phyloP scores from a whole-genome alignment of 768 basidiomycete species.

The Kwoniella bestiolae region DNA sequence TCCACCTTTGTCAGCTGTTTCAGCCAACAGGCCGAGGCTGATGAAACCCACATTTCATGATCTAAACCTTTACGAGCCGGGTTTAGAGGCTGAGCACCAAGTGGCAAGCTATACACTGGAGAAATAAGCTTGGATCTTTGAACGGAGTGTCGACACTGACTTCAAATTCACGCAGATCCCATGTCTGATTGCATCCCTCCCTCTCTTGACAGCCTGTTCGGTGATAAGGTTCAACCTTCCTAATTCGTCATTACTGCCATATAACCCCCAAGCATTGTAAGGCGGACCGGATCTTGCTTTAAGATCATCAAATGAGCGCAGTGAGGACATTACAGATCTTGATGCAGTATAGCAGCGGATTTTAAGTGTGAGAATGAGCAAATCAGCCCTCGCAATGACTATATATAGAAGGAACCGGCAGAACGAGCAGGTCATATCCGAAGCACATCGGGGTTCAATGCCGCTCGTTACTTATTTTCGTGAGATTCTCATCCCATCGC shows the following conservation, averaged over 20 bases:
- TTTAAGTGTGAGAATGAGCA: too few species aligned
- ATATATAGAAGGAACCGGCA: too few species aligned
- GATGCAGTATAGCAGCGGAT: too few species aligned
- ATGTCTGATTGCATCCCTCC: conserved; percentile 26
- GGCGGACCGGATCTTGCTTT: conserved; percentile 23
- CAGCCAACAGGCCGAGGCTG: background rate
- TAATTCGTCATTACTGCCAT: conserved; percentile 31
- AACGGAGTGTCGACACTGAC: conserved; percentile 13
- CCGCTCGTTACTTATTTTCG: too few species aligned
- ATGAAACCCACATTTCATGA: conserved; percentile 18
- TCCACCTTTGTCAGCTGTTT: too few species aligned
- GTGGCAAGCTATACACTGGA: conserved; percentile 8
- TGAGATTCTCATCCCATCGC: too few species aligned
- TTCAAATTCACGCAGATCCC: conserved; percentile 36
- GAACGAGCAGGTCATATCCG: too few species aligned
- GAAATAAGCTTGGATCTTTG: background rate
- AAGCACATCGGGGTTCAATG: too few species aligned
- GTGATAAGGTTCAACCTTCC: conserved; percentile 37
- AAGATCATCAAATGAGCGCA: conserved; percentile 7
- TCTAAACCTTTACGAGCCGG: conserved; percentile 14
- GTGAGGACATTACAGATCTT: background rate
- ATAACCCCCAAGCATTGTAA: conserved; percentile 39
- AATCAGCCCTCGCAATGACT: too few species aligned
- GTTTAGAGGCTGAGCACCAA: conserved; percentile 8
- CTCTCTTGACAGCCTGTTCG: conserved; percentile 28